phyloP scores from a whole-genome alignment of 176 grass and related monocot genomes.

The Aegilops sharonensis region DNA sequence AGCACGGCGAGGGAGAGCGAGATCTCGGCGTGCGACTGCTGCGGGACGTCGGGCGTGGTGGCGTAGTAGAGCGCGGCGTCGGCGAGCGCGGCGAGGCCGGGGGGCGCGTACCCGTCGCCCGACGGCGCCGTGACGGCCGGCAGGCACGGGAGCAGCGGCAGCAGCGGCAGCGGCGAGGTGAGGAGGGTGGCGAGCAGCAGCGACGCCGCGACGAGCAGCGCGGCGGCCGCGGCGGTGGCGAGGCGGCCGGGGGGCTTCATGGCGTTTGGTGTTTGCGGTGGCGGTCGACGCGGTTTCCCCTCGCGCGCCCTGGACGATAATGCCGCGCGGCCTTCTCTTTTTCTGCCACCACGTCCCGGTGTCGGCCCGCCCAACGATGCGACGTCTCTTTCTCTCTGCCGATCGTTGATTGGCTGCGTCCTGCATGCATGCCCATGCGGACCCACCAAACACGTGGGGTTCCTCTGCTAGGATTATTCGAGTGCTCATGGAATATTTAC shows the following conservation, averaged over 20 bases:
- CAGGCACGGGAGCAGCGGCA: not conserved
- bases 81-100: constrained; percentile 15
- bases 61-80: not conserved
- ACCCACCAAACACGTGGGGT: not conserved
- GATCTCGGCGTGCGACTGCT: constrained; percentile 53
- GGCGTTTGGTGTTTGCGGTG: not conserved
- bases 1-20: not conserved
- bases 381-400: not conserved
- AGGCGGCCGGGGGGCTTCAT: constrained; percentile 32
- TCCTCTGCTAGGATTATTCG: no score
- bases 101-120: not conserved
- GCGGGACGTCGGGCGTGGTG: constrained; percentile 5
- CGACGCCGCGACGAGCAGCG: constrained; percentile 11
- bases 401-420: not conserved
- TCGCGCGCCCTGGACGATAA: not conserved
- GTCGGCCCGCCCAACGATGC: not conserved
- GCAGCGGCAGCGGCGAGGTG: constrained; percentile 12
- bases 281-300: not conserved
- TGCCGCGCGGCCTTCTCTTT: not conserved
- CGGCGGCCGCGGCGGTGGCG: constrained; percentile 18
- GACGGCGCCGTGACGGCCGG: not conserved
- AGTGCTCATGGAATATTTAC: no score
- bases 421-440: not conserved
- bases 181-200: constrained; percentile 18
- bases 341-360: not conserved